Evolutionary conservation across 306 rosid species (phyloP).

Genomic region (Cicer judaicum): DNA sequence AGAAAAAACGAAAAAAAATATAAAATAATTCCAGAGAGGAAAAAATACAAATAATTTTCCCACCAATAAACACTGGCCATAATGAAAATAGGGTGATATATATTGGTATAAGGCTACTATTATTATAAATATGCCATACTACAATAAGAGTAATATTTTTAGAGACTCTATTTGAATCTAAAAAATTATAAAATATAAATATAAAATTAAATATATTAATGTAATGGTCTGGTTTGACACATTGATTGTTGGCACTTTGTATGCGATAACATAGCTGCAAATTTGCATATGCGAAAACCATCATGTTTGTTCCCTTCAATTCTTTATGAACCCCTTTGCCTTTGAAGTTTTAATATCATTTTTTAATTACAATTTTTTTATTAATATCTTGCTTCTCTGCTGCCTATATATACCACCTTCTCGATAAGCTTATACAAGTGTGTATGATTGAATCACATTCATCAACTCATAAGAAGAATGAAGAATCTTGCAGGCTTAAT

Average conservation of each 20-base stretch:
- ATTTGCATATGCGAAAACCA: not conserved
- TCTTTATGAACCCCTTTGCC: not conserved
- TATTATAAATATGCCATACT: conserved; percentile 6
- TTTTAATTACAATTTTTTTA: not conserved
- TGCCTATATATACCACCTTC: not conserved
- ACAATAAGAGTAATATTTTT: not conserved
- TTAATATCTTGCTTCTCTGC: not conserved
- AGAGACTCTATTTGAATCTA: no score
- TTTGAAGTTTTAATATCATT: not conserved
- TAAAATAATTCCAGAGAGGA: no score
- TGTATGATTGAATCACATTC: conserved; percentile 29
- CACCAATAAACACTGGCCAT: not conserved
- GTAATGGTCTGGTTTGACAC: no score
- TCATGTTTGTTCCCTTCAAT: conserved; percentile 11
- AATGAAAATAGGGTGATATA: not conserved
- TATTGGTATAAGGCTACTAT: not conserved
- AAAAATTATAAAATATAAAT: no score
- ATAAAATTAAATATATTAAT: no score
- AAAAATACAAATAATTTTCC: not conserved
- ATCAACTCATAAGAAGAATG: conserved; percentile 42
- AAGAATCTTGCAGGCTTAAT: not conserved
- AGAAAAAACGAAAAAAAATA: not conserved
- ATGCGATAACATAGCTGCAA: conserved; percentile 15
- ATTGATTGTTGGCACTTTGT: no score
- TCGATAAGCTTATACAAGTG: not conserved